phyloP scores from a whole-genome alignment of 192 early-diverging fungal genomes.

The Haplosporangium gracile region DNA sequence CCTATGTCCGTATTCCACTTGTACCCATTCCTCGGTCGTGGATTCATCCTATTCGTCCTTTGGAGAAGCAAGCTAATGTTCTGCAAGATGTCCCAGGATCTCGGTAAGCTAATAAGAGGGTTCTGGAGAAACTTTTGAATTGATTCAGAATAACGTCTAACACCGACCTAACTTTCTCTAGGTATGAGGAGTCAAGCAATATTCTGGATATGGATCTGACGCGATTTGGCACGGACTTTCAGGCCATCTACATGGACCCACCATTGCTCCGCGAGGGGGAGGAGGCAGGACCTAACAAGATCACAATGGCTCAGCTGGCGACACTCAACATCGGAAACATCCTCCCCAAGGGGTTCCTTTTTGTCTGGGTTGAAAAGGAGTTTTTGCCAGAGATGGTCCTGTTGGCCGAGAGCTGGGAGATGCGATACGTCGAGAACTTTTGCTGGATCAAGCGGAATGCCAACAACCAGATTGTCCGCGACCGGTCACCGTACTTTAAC shows the following conservation, averaged over 20 bases:
- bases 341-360: constrained; percentile 86
- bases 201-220: constrained; percentile 65
- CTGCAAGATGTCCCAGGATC: constrained; percentile 40
- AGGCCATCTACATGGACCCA: constrained; percentile 93
- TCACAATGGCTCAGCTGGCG: constrained; percentile 72
- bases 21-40: constrained; percentile 88
- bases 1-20: constrained; percentile 90
- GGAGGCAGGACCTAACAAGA: constrained; percentile 67
- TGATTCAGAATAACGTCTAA: no score
- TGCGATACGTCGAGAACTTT: constrained; percentile 97
- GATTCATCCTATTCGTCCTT: constrained; percentile 81
- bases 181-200: constrained; percentile 58
- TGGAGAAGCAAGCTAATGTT: constrained; percentile 44
- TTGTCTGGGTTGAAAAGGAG: constrained; percentile 97
- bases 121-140: no score
- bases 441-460: constrained; percentile 91
- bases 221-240: constrained; percentile 78
- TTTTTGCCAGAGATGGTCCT: constrained; percentile 83
- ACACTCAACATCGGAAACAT: constrained; percentile 70
- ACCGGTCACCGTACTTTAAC: constrained; percentile 82
- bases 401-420: constrained; percentile 82
- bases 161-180: constrained; percentile 1
- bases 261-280: constrained; percentile 82
- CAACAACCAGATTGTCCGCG: constrained; percentile 84
- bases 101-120: constrained; percentile 19